Evolutionary conservation across 2,329 filamentous ascomycete genomes (phyloP).

Genomic region (Apiospora saccharicola): DNA sequence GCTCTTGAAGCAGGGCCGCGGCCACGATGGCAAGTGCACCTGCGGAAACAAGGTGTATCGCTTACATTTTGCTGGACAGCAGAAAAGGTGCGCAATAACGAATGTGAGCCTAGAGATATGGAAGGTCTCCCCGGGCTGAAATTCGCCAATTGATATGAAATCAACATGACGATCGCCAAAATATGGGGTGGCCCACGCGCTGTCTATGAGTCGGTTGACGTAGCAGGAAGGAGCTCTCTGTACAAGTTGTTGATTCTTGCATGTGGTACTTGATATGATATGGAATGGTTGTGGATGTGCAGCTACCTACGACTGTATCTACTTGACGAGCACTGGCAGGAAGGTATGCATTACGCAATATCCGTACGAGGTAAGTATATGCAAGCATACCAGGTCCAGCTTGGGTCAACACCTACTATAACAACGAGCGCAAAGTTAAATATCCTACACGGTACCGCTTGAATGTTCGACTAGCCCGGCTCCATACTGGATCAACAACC

Average conservation of each 20-base stretch:
- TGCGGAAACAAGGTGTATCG: not conserved
- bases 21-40: too few relatives aligned
- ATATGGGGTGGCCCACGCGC: not conserved
- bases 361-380: not conserved
- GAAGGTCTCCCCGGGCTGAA: not conserved
- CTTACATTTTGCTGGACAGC: fast-evolving
- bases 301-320: not conserved
- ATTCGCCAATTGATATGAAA: not conserved
- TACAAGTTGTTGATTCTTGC: not conserved
- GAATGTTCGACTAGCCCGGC: too few relatives aligned
- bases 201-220: not conserved
- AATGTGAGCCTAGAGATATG: not conserved
- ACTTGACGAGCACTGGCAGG: not conserved
- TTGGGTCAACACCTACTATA: too few relatives aligned
- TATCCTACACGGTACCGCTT: too few relatives aligned
- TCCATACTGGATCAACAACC: too few relatives aligned
- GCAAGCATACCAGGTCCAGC: too few relatives aligned
- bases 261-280: too few relatives aligned
- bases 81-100: not conserved
- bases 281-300: too few relatives aligned
- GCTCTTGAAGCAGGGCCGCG: too few relatives aligned
- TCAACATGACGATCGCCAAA: not conserved
- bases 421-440: too few relatives aligned
- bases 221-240: not conserved
- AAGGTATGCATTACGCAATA: not conserved